Percentiles rank a stretch among this genome's conserved stretches.
Conservation (phyloP, 148 eudicot genomes). For the Silene latifolia region DNA sequence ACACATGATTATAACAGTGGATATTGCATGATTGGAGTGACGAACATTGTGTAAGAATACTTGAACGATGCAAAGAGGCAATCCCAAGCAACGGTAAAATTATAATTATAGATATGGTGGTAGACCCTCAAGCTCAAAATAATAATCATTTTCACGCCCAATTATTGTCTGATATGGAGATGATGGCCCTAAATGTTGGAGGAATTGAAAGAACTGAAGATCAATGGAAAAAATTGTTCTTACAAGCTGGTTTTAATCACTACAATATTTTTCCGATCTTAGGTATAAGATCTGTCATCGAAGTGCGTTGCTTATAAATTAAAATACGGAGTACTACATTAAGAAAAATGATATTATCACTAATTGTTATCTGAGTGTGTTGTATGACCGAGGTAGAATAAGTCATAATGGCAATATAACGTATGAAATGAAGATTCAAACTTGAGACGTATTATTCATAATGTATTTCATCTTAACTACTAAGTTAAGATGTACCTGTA, state of each 20-base stretch:
- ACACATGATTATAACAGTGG: constrained; percentile 6
- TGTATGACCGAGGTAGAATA: too few relatives aligned
- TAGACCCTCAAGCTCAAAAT: background rate
- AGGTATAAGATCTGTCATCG: too few relatives aligned
- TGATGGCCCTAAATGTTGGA: background rate
- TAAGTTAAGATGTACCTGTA: too few relatives aligned
- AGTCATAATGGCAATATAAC: too few relatives aligned
- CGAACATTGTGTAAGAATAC: constrained; percentile 17
- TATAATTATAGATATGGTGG: constrained; percentile 21
- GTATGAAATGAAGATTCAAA: too few relatives aligned
- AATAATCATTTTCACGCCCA: background rate
- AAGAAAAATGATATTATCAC: too few relatives aligned
- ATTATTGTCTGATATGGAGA: constrained; percentile 10
- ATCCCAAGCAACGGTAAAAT: constrained; percentile 17
- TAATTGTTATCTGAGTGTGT: too few relatives aligned
- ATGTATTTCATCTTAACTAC: too few relatives aligned
- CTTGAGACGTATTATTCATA: too few relatives aligned
- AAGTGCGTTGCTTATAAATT: too few relatives aligned
- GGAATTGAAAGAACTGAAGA: constrained; percentile 29
- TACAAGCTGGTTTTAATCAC: constrained; percentile 4
- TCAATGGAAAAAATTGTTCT: constrained; percentile 22
- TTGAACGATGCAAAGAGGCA: constrained; percentile 22
- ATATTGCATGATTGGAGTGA: constrained; percentile 23
- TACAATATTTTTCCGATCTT: too few relatives aligned
- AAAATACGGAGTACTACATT: too few relatives aligned